Conservation (phyloP, 1,139 yeast genomes). For the Blastobotrys ciferrii region DNA sequence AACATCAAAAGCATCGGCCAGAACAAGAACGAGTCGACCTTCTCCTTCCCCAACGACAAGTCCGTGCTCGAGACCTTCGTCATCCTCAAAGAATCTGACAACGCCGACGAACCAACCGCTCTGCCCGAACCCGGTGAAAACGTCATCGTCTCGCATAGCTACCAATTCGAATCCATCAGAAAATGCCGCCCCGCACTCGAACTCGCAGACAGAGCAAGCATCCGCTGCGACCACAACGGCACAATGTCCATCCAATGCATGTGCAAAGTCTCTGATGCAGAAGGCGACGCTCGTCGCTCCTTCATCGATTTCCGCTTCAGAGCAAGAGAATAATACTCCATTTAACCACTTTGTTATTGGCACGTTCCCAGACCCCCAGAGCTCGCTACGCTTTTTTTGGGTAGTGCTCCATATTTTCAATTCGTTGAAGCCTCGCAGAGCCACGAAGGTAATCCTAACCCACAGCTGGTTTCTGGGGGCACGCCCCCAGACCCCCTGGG, state of each 20-base stretch:
- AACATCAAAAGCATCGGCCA: conserved; percentile 62
- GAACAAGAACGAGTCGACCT: conserved; percentile 61
- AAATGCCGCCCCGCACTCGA: conserved; percentile 33
- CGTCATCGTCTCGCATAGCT: conserved; percentile 27
- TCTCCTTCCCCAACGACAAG: conserved; percentile 64
- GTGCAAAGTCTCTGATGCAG: conserved; percentile 25
- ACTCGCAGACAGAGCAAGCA: conserved; percentile 33
- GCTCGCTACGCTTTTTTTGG: no score
- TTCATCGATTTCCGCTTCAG: conserved; percentile 36
- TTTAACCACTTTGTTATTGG: no score
- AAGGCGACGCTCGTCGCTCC: conserved; percentile 28
- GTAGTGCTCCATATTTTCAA: no score
- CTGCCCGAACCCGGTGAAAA: conserved; percentile 13
- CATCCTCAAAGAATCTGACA: conserved; percentile 18
- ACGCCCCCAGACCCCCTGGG: no score
- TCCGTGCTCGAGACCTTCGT: conserved; percentile 55
- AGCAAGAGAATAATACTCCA: conserved; percentile 27
- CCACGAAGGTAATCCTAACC: no score
- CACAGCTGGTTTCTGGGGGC: no score
- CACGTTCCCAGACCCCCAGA: no score
- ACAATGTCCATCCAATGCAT: conserved; percentile 35
- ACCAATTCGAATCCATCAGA: conserved; percentile 29
- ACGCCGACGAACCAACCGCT: neutral
- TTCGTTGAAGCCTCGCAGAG: no score
- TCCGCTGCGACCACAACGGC: conserved; percentile 35